Percentiles rank a stretch among this genome's conserved stretches.
Conservation (phyloP, 768 basidiomycete genomes). For the Boletus tomentosulus region DNA sequence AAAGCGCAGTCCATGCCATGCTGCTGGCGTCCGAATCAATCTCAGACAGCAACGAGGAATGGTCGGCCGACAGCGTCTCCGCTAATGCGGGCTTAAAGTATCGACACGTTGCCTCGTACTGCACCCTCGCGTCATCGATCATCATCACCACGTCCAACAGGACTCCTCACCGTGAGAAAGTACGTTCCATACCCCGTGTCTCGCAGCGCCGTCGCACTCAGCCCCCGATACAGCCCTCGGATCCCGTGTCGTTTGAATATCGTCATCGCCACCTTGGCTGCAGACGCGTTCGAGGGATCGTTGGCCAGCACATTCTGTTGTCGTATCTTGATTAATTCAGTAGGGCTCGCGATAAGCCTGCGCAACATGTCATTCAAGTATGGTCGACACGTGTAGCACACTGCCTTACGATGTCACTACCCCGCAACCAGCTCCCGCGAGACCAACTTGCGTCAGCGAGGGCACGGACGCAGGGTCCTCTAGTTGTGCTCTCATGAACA, state of each 20-base stretch:
- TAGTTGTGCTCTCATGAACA: slow-evolving; percentile 68
- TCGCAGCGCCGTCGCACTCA: slow-evolving; percentile 66
- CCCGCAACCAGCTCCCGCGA: slow-evolving; percentile 81
- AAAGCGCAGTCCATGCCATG: slow-evolving; percentile 52
- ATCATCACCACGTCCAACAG: background rate
- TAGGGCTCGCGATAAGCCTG: slow-evolving; percentile 76
- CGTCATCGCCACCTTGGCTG: slow-evolving; percentile 47
- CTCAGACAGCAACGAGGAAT: slow-evolving; percentile 38
- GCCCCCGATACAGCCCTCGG: slow-evolving; percentile 71
- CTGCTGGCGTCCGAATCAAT: slow-evolving; percentile 35
- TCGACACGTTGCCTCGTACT: slow-evolving; percentile 66
- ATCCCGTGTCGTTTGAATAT: slow-evolving; percentile 57
- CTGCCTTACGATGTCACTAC: slow-evolving; percentile 66
- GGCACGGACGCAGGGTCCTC: slow-evolving; percentile 46
- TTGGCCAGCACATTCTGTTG: slow-evolving; percentile 54
- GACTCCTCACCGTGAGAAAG: slow-evolving; percentile 63
- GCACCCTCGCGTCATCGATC: slow-evolving; percentile 2
- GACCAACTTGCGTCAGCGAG: slow-evolving; percentile 62
- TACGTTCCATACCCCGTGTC: slow-evolving; percentile 86
- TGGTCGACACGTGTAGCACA: slow-evolving; percentile 1
- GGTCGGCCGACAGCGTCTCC: slow-evolving; percentile 20
- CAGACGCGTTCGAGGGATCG: slow-evolving; percentile 38
- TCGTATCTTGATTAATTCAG: slow-evolving; percentile 85
- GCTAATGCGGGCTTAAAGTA: slow-evolving; percentile 36
- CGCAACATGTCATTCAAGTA: background rate